Evolutionary conservation across 2,329 filamentous ascomycete species (phyloP).

Genomic region (Parasarocladium wereldwijsianum): DNA sequence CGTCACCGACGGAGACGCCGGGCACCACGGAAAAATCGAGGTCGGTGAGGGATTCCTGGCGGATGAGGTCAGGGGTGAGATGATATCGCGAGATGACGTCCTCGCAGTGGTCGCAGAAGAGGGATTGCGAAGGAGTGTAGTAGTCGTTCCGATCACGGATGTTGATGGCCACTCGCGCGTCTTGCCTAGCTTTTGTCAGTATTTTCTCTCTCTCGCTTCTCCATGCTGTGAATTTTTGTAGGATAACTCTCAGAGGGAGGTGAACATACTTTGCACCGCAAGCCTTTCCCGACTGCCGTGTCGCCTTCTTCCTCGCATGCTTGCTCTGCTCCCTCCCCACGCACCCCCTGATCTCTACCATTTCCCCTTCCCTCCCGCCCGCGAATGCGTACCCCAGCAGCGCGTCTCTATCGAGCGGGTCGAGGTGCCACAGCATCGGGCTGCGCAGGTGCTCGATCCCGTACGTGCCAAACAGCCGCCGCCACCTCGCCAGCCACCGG

Average conservation of each 20-base stretch:
- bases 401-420: constrained; percentile 61
- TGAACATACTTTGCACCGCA: constrained; percentile 29
- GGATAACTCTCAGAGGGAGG: not conserved
- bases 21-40: constrained; percentile 41
- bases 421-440: constrained; percentile 73
- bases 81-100: constrained; percentile 41
- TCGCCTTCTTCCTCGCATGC: constrained; percentile 50
- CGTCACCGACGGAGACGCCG: constrained; percentile 26
- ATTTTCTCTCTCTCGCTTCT: too few relatives aligned
- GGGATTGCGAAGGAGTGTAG: constrained; percentile 44
- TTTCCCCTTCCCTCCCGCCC: constrained; percentile 42
- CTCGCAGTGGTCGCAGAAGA: constrained; percentile 49
- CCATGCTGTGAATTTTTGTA: too few relatives aligned
- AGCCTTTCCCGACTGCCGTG: constrained; percentile 10
- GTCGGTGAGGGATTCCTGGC: constrained; percentile 43
- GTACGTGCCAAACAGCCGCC: constrained; percentile 50
- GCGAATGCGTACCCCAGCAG: constrained; percentile 55
- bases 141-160: constrained; percentile 56
- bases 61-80: constrained; percentile 32
- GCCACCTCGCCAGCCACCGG: constrained; percentile 59
- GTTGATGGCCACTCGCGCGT: constrained; percentile 39
- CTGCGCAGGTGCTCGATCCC: constrained; percentile 60
- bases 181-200: too few relatives aligned
- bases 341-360: constrained; percentile 57
- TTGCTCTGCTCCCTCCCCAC: constrained; percentile 72